Base-by-base conservation (phyloP, 148 eudicot genomes). In the Vaccinium vitisidaea region DNA sequence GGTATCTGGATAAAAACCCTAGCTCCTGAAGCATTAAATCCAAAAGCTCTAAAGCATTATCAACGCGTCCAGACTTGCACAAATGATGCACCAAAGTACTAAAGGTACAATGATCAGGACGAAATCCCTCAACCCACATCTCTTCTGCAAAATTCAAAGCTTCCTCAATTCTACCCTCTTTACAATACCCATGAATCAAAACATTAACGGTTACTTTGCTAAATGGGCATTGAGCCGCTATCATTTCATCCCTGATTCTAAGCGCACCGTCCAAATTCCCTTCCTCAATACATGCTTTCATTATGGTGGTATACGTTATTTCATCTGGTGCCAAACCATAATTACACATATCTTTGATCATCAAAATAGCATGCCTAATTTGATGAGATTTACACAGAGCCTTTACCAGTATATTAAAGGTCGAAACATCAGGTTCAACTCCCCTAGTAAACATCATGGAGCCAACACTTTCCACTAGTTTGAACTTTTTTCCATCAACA, bases 311-410 rank as follows among this genome's bases (percentile, higher is more conserved):
- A 79, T 88, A 97, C 0, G 99, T 95, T 83, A 86, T 97, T 89
- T 95, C 99, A 85, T 97, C 94, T 0, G 99, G 98, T 23, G 52
- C 82, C 85, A 97, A 87, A 48, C 98, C 99, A 36, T 90, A 82
- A 19, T 81, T 90, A n/a, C 87, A 90, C 99, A 97, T 95, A 82
- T 97, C 99, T 75, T 97, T 98, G 93, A 97, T 91, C 96, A 95
- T 89, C 92, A 97, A 86, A 90, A 97, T 92, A 4, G 99, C 98
- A 84, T 95, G 95, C 90, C 98, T 92, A 88, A 95, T 90, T 27
- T 97, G 98, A 92, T 95, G 98, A 4, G 96, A 94, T 86, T 92
- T 95, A 86, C 99, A 97, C 81, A 97, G 86, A 6, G 94, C 98
- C 88, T 95, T 97, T 5, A 94, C 91, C 92, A 93, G 88, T 63